phyloP scores from a whole-genome alignment of 331 rosid species.

The Erythrophleum ivorense region DNA sequence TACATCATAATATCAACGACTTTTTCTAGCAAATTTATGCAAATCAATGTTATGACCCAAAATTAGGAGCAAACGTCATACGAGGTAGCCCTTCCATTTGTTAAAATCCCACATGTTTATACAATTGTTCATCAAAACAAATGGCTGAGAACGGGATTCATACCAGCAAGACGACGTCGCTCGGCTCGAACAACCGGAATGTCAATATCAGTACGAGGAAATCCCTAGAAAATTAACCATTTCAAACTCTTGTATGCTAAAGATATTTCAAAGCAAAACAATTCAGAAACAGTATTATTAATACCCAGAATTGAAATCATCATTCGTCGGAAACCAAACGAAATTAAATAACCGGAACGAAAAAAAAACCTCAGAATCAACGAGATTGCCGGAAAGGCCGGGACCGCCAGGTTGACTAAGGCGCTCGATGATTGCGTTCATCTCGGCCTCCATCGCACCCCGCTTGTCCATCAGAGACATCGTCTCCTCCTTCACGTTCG shows the following conservation, averaged over 20 bases:
- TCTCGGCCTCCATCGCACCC: slow-evolving; percentile 69
- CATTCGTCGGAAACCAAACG: neutral
- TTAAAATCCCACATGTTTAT: neutral
- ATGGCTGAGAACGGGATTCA: neutral
- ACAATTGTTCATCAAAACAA: neutral
- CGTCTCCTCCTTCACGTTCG: slow-evolving; percentile 82
- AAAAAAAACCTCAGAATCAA: slow-evolving; percentile 65
- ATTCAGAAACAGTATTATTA: neutral
- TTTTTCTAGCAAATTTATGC: neutral
- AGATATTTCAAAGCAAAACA: neutral
- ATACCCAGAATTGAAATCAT: neutral
- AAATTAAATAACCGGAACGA: neutral
- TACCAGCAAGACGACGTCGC: slow-evolving; percentile 82
- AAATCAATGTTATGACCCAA: neutral
- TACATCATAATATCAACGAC: neutral
- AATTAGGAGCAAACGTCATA: neutral
- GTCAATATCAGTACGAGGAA: slow-evolving; percentile 89
- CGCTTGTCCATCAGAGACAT: slow-evolving; percentile 75
- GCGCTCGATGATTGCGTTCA: slow-evolving; percentile 73
- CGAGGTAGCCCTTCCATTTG: neutral
- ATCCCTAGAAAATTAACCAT: slow-evolving; percentile 60
- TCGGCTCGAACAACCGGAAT: slow-evolving; percentile 75
- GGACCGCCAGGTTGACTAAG: slow-evolving; percentile 85
- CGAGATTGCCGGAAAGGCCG: slow-evolving; percentile 79
- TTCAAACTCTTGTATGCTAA: slow-evolving; percentile 21